phyloP scores from a whole-genome alignment of 2,329 filamentous ascomycete species.

The Claviceps digitariae region DNA sequence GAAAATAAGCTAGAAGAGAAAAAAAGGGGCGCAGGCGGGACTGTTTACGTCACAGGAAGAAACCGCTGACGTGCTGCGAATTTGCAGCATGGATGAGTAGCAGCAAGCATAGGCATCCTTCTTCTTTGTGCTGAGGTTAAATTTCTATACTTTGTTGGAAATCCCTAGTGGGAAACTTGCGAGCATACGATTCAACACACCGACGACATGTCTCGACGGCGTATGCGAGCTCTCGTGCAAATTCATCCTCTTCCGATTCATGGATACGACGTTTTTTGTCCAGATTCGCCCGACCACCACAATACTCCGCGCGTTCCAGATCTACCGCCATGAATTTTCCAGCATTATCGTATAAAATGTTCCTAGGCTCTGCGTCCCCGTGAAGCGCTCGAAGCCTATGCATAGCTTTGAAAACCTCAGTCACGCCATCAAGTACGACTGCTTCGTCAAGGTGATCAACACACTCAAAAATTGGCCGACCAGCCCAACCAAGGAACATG shows the following conservation, averaged over 20 bases:
- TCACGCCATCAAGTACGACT: neutral
- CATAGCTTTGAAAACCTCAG: conserved; percentile 1
- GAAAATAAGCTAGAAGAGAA: too few species aligned
- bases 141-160: too few species aligned
- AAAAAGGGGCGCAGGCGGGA: too few species aligned
- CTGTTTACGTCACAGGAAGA: too few species aligned
- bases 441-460: neutral
- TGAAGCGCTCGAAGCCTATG: conserved; percentile 14
- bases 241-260: neutral
- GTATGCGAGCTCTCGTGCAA: neutral
- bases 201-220: neutral
- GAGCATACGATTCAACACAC: too few species aligned
- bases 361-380: conserved; percentile 16
- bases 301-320: neutral
- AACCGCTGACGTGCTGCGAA: too few species aligned
- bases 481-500: neutral
- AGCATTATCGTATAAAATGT: conserved; percentile 17
- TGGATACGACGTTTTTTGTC: too few species aligned
- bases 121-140: too few species aligned
- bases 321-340: neutral
- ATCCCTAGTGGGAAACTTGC: too few species aligned
- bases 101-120: too few species aligned
- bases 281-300: too few species aligned
- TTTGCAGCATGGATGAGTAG: too few species aligned
- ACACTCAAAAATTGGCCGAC: neutral